Evolutionary conservation across 2,329 filamentous ascomycete genomes (phyloP).

Genomic region (Ophioceras dolichostomum): DNA sequence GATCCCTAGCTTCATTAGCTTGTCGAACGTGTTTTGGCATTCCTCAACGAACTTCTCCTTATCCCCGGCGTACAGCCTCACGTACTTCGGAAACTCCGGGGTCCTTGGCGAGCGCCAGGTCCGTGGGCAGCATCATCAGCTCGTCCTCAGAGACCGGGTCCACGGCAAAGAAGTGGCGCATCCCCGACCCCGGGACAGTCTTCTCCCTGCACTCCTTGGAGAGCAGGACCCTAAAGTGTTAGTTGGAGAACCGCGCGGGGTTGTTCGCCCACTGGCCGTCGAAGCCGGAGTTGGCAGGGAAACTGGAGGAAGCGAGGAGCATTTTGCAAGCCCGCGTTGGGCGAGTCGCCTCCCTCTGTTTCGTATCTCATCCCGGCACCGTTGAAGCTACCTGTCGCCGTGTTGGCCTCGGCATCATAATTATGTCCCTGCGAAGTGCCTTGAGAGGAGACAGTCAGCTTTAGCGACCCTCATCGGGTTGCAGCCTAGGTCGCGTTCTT

Average conservation of each 20-base stretch:
- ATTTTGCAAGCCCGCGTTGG: slow-evolving; percentile 52
- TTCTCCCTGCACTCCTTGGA: slow-evolving; percentile 27
- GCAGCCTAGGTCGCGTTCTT: too few species aligned
- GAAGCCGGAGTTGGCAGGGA: slow-evolving; percentile 19
- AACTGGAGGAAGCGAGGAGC: slow-evolving; percentile 50
- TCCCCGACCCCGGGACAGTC: slow-evolving; percentile 36
- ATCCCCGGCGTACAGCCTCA: slow-evolving; percentile 45
- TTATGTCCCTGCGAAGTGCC: slow-evolving; percentile 55
- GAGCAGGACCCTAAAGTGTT: slow-evolving; percentile 21
- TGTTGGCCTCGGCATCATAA: slow-evolving; percentile 36
- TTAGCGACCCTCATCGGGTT: too few species aligned
- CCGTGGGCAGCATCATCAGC: slow-evolving; percentile 56
- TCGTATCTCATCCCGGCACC: slow-evolving; percentile 57
- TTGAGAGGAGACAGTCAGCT: too few species aligned
- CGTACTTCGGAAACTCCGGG: slow-evolving; percentile 39
- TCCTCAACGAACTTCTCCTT: slow-evolving; percentile 50
- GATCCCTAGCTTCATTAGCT: slow-evolving; percentile 50
- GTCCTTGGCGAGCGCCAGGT: slow-evolving; percentile 45
- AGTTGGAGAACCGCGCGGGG: slow-evolving; percentile 23
- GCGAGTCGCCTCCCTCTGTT: slow-evolving; percentile 49
- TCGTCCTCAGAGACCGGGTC: slow-evolving; percentile 43
- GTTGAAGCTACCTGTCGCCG: slow-evolving; percentile 51
- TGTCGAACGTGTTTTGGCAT: slow-evolving; percentile 45
- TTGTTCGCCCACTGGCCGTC: slow-evolving; percentile 23
- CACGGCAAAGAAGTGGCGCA: slow-evolving; percentile 45